Percentiles rank a stretch among this genome's conserved stretches.
Evolutionary conservation across 1,284 basidiomycete genomes (phyloP).

Genomic region (Ustilago vetiveriae): DNA sequence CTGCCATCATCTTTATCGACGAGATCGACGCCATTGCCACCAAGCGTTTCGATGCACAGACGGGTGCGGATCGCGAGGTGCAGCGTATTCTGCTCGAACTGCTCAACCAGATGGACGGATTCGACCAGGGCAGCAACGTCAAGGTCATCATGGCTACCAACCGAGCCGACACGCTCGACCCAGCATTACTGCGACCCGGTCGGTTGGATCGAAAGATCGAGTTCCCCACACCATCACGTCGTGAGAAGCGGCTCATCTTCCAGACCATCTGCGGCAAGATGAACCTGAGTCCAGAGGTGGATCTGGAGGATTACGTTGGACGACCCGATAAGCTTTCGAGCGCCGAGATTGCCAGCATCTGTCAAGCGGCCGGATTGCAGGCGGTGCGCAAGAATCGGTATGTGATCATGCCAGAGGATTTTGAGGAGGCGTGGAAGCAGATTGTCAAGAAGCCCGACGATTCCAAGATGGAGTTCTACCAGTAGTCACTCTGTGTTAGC

Average conservation of each 20-base stretch:
- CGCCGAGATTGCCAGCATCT: conserved; percentile 94
- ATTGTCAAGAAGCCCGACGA: conserved; percentile 65
- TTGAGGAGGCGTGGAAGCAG: conserved; percentile 73
- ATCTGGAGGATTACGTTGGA: conserved; percentile 97
- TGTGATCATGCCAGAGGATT: conserved; percentile 93
- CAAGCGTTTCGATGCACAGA: conserved; percentile 99
- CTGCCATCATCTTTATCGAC: conserved; percentile 99
- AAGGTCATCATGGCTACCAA: conserved; percentile 73
- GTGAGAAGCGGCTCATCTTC: conserved; percentile 97
- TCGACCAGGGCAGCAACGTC: conserved; percentile 98
- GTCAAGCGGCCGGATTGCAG: conserved; percentile 96
- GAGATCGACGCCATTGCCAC: conserved; percentile 99
- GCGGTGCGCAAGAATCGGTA: conserved; percentile 98
- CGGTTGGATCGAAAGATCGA: conserved; percentile 99
- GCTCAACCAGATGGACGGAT: conserved; percentile 99
- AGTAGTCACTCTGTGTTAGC: conserved; percentile 19
- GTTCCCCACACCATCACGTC: conserved; percentile 91
- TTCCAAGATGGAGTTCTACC: conserved; percentile 65
- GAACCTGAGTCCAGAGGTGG: conserved; percentile 97
- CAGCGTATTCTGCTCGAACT: conserved; percentile 98
- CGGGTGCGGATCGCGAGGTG: conserved; percentile 97
- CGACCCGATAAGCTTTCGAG: conserved; percentile 94
- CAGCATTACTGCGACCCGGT: conserved; percentile 94
- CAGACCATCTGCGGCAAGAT: conserved; percentile 97
- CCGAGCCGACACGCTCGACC: conserved; percentile 72